These are phyloP conservation scores for Hypoxylon sp. DNA, from an alignment of 2,329 filamentous ascomycete genomes.

Conservation along the genomic window DNA sequence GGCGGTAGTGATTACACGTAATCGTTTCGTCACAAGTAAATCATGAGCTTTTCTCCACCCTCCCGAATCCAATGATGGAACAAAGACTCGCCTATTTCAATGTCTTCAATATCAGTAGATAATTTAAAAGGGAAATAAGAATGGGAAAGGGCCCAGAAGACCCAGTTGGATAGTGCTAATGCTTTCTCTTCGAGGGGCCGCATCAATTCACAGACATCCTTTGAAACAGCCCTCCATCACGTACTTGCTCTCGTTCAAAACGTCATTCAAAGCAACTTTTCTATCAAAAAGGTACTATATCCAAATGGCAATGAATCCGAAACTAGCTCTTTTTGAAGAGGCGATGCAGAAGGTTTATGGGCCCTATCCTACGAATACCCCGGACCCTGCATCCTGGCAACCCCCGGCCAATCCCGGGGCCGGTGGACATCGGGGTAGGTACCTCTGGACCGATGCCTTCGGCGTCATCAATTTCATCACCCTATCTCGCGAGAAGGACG, in stretches of 20 bases:
- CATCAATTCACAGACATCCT: not conserved
- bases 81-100: conserved; percentile 4
- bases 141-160: not conserved
- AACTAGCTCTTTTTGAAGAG: conserved; percentile 52
- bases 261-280: not conserved
- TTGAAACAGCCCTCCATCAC: not conserved
- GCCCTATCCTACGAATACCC: conserved; percentile 48
- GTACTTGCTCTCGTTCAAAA: not conserved
- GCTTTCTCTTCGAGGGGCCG: not conserved
- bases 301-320: conserved; percentile 11
- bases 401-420: conserved; percentile 63
- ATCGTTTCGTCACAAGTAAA: conserved; percentile 32
- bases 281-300: not conserved
- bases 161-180: not conserved
- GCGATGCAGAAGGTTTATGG: conserved; percentile 60
- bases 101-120: not conserved
- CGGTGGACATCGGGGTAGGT: conserved; percentile 70
- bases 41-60: conserved; percentile 13
- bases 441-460: conserved; percentile 74
- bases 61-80: not conserved
- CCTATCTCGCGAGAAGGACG: conserved; percentile 59
- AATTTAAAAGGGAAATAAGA: not conserved
- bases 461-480: conserved; percentile 73
- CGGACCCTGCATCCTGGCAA: conserved; percentile 58
- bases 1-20: conserved; percentile 15